These are phyloP conservation scores for Monosporascus sp. DNA, from an alignment of 2,329 filamentous ascomycete genomes.

Conservation along the genomic window DNA sequence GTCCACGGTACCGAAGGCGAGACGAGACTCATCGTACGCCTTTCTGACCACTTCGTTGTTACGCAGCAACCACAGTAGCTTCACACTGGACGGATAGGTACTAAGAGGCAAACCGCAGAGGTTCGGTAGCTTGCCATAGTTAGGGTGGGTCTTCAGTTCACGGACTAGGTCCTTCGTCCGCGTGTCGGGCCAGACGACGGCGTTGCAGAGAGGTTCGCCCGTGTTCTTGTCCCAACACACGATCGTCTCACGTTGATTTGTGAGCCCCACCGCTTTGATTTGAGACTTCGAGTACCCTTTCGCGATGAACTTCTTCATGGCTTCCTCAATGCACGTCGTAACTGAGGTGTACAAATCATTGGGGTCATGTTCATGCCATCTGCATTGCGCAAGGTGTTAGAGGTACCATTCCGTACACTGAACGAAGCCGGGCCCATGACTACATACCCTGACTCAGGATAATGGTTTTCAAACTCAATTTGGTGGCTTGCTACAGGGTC, in stretches of 20 bases:
- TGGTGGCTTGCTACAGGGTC: conserved; percentile 78
- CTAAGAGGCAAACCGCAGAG: conserved; percentile 79
- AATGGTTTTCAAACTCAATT: conserved; percentile 79
- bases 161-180: conserved; percentile 67
- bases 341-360: conserved; percentile 70
- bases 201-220: conserved; percentile 75
- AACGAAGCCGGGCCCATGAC: conserved; percentile 2
- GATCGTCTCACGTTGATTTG: conserved; percentile 85
- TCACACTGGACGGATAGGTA: conserved; percentile 83
- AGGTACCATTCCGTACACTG: conserved; percentile 3
- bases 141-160: conserved; percentile 63
- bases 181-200: conserved; percentile 88
- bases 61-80: conserved; percentile 75
- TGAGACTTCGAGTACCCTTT: conserved; percentile 61
- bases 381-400: conserved; percentile 27
- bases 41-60: conserved; percentile 64
- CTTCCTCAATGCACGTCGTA: conserved; percentile 72
- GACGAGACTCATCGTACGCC: conserved; percentile 69
- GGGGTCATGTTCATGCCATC: conserved; percentile 89
- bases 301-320: conserved; percentile 64
- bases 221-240: conserved; percentile 79
- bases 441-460: conserved; percentile 76
- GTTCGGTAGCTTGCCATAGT: conserved; percentile 62
- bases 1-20: conserved; percentile 84
- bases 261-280: conserved; percentile 77